These are phyloP conservation scores for Calonectria pseudoreteaudii DNA, from an alignment of 2,329 filamentous ascomycete species.

Conservation along the genomic window DNA sequence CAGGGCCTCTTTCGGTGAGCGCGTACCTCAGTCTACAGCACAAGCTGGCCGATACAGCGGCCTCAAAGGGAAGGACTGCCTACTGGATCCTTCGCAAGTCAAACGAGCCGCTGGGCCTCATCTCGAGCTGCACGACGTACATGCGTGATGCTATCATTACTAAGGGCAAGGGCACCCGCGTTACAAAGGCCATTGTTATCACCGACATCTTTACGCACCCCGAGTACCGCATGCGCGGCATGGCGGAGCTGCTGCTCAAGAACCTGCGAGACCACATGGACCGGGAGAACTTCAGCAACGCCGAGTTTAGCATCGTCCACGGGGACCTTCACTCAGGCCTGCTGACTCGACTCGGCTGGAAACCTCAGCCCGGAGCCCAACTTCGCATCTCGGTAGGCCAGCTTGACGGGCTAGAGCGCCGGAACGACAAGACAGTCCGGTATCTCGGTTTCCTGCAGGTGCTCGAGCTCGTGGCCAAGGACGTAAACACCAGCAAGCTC, in stretches of 20 bases:
- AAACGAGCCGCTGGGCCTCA: constrained; percentile 43
- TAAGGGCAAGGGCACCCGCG: constrained; percentile 33
- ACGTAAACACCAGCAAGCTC: constrained; percentile 42
- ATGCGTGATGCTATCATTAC: constrained; percentile 36
- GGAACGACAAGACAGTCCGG: constrained; percentile 30
- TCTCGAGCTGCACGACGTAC: constrained; percentile 50
- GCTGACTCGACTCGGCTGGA: constrained; percentile 51
- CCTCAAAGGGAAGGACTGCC: constrained; percentile 7
- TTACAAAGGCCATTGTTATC: constrained; percentile 46
- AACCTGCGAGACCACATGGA: constrained; percentile 50
- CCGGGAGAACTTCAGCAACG: constrained; percentile 25
- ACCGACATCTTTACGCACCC: constrained; percentile 52
- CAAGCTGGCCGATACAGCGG: constrained; percentile 17
- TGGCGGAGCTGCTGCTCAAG: constrained; percentile 50
- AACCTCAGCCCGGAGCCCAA: constrained; percentile 45
- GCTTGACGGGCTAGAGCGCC: constrained; percentile 30
- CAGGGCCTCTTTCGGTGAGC: constrained; percentile 26
- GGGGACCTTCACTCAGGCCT: constrained; percentile 48
- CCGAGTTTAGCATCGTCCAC: constrained; percentile 51
- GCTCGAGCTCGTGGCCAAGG: constrained; percentile 36
- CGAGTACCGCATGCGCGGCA: constrained; percentile 47
- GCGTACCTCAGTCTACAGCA: constrained; percentile 32
- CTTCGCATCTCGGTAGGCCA: constrained; percentile 46
- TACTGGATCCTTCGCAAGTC: constrained; percentile 48
- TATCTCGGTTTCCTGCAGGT: constrained; percentile 39